Percentiles rank a stretch among this genome's conserved stretches.
Conservation (phyloP, 2,329 filamentous ascomycete species). For the Penicillium hesseltinei region DNA sequence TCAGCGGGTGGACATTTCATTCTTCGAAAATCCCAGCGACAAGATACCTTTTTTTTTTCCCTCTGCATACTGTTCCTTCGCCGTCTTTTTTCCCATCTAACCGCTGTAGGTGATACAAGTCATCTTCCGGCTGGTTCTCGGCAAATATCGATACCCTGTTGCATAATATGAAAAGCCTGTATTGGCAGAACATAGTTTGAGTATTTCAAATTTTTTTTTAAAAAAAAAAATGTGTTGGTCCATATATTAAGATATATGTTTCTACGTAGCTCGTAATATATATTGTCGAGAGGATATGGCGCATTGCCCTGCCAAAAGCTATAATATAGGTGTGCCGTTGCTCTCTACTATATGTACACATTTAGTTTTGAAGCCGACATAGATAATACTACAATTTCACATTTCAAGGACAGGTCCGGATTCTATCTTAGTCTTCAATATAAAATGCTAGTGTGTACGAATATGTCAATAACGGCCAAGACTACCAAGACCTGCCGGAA, state of each 20-base stretch:
- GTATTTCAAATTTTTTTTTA: not conserved
- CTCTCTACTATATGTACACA: too few species aligned
- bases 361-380: too few species aligned
- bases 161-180: constrained; percentile 4
- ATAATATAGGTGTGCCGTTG: not conserved
- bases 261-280: not conserved
- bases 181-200: not conserved
- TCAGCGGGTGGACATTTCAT: constrained; percentile 27
- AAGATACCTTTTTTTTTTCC: constrained; percentile 21
- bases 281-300: not conserved
- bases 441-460: not conserved
- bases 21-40: constrained; percentile 1
- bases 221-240: not conserved
- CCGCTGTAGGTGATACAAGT: constrained; percentile 1
- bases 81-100: not conserved
- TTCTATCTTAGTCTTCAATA: not conserved
- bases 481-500: not conserved
- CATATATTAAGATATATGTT: not conserved
- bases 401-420: not conserved
- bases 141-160: constrained; percentile 12
- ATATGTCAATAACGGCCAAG: not conserved
- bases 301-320: not conserved
- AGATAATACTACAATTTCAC: not conserved
- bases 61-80: constrained; percentile 1
- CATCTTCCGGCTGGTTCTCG: not conserved